phyloP scores from a whole-genome alignment of 306 rosid genomes.

The Fragaria vesca region DNA sequence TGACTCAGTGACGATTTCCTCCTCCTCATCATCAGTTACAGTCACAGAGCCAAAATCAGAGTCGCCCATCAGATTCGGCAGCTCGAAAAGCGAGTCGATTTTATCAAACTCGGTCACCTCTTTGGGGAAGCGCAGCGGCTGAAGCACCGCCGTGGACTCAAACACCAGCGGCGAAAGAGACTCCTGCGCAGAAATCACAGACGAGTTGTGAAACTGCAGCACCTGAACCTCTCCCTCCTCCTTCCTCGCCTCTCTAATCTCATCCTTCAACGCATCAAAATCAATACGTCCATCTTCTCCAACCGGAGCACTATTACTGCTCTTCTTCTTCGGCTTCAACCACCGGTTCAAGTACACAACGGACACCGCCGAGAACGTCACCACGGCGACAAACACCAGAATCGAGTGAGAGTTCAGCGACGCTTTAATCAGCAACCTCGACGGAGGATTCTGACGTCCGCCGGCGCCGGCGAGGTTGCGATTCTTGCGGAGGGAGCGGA shows the following conservation, averaged over 20 bases:
- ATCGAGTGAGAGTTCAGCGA: conserved; percentile 48
- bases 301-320: background rate
- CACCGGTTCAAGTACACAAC: conserved; percentile 42
- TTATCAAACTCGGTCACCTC: conserved; percentile 43
- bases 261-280: conserved; percentile 46
- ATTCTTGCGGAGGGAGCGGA: conserved; percentile 39
- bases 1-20: conserved; percentile 16
- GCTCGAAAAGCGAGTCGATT: conserved; percentile 41
- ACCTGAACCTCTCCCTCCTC: conserved; percentile 38
- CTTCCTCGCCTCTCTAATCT: conserved; percentile 34
- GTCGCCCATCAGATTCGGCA: conserved; percentile 31
- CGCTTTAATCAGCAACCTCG: conserved; percentile 57
- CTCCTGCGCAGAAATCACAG: conserved; percentile 44
- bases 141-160: conserved; percentile 42
- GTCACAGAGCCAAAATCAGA: conserved; percentile 30
- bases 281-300: conserved; percentile 35
- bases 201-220: conserved; percentile 48
- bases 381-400: conserved; percentile 48
- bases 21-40: conserved; percentile 26
- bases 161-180: conserved; percentile 42
- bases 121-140: conserved; percentile 45
- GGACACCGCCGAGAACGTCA: conserved; percentile 73
- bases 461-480: background rate
- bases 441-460: conserved; percentile 31
- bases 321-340: conserved; percentile 40